phyloP scores from a whole-genome alignment of 2,329 filamentous ascomycete genomes.

The Aspergillus calidoustus region DNA sequence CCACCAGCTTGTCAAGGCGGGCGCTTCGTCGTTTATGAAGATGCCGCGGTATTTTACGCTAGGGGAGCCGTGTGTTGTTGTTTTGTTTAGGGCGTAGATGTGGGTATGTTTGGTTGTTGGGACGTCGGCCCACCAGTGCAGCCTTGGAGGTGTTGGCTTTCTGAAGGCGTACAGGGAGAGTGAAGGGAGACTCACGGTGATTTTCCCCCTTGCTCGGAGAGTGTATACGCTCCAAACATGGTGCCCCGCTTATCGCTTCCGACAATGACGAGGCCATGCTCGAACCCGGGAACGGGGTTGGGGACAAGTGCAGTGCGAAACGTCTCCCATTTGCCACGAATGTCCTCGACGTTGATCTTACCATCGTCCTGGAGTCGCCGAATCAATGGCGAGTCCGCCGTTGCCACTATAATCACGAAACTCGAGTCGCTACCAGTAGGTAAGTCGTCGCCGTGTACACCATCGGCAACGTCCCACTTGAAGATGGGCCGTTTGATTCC shows the following conservation, averaged over 20 bases:
- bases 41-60: neutral
- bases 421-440: neutral
- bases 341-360: neutral
- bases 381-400: neutral
- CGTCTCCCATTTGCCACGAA: neutral
- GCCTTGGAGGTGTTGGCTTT: neutral
- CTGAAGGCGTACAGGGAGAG: too few relatives aligned
- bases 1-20: neutral
- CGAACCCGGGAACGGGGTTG: neutral
- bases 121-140: neutral
- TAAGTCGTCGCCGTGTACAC: too few relatives aligned
- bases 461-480: neutral
- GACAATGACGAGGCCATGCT: neutral
- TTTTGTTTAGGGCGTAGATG: neutral
- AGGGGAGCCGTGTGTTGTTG: neutral
- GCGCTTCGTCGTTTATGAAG: constrained; percentile 1
- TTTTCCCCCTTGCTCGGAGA: neutral
- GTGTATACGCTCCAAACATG: neutral
- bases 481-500: neutral
- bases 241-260: neutral
- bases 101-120: neutral
- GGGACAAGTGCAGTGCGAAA: neutral
- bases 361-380: neutral
- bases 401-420: neutral
- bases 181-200: neutral